Percentiles rank a stretch among this genome's conserved stretches.
phyloP scores from a whole-genome alignment of 2,329 filamentous ascomycete species.

The Fusarium scirpi region DNA sequence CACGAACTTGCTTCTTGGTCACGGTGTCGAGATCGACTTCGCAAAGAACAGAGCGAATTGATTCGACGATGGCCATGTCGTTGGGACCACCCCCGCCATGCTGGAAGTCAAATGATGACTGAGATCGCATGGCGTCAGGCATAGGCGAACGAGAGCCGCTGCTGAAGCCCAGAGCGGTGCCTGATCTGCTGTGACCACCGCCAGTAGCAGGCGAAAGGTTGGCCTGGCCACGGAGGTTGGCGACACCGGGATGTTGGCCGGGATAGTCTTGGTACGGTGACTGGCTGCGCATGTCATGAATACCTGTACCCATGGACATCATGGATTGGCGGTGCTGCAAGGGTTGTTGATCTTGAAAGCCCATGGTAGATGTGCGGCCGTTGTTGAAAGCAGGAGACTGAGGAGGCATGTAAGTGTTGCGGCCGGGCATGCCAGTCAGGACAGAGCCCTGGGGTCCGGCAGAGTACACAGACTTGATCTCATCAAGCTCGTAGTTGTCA shows the following conservation, averaged over 20 bases:
- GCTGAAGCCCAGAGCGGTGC: constrained; percentile 60
- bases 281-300: constrained; percentile 61
- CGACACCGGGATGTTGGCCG: constrained; percentile 69
- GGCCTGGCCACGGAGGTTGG: constrained; percentile 64
- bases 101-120: constrained; percentile 71
- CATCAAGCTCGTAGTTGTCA: constrained; percentile 94
- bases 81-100: constrained; percentile 74
- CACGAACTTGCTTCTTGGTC: constrained; percentile 96
- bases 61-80: constrained; percentile 83
- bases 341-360: constrained; percentile 49
- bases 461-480: constrained; percentile 96
- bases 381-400: constrained; percentile 78
- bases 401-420: constrained; percentile 83
- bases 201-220: constrained; percentile 61
- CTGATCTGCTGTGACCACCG: constrained; percentile 53
- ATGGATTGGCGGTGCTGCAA: constrained; percentile 76
- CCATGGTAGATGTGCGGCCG: constrained; percentile 59
- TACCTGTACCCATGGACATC: constrained; percentile 70
- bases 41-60: constrained; percentile 82
- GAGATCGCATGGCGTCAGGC: constrained; percentile 61
- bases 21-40: constrained; percentile 97
- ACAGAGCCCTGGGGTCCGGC: constrained; percentile 90
- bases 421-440: constrained; percentile 82
- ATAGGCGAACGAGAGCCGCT: constrained; percentile 62
- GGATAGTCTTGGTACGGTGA: constrained; percentile 71